Evolutionary conservation across 208 protist species (phyloP), one percentile per base, ranked within the genome.

Genomic region (Angomonas ambiguus): DNA sequence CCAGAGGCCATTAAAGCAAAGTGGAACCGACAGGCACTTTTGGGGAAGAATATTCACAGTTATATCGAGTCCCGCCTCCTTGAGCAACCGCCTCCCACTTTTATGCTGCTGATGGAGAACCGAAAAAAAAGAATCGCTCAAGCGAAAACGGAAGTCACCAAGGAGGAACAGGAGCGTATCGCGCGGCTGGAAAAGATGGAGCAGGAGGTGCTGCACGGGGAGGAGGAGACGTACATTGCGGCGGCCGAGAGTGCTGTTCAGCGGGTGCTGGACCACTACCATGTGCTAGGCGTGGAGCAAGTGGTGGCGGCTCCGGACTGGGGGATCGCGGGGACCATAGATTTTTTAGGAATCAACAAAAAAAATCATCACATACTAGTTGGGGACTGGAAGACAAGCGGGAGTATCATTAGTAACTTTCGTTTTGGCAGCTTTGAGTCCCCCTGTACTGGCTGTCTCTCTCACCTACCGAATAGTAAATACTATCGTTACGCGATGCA

Each of bases 301-400:
- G 78, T 91, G 27, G 74, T 93, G 45, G 89, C 89, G 5, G 65
- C 72, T 1, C 78, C 84, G 24, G 60, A 51, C 22, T 88, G 79
- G 78, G 82, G 87, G 22, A 68, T 95, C 32, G 89, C 80, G 10
- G 85, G 89, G 31, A 95, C 89, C 18, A 80, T 95, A 31, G 89
- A 95, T 72, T 79, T 95, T 34, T 66, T 95, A 25, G 89, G 72
- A 16, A 78, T 82, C 6, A 83, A 93, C 76, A 85, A 86, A 59
- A 30, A 16, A 22, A 84, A 72, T 16, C 67, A 77, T 1, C 62
- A 68, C n/a, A 67, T 95, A 55, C 64, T 95, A 2, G 87, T 95
- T 33, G 89, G 84, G 11, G 89, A 95, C 69, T 95, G 89, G 87
- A 95, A 95, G 67, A 95, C 89, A 42, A 90, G 79, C n/a, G 86